Evolutionary conservation across 768 basidiomycete species (phyloP).

Genomic region (Crepidotus variabilis): DNA sequence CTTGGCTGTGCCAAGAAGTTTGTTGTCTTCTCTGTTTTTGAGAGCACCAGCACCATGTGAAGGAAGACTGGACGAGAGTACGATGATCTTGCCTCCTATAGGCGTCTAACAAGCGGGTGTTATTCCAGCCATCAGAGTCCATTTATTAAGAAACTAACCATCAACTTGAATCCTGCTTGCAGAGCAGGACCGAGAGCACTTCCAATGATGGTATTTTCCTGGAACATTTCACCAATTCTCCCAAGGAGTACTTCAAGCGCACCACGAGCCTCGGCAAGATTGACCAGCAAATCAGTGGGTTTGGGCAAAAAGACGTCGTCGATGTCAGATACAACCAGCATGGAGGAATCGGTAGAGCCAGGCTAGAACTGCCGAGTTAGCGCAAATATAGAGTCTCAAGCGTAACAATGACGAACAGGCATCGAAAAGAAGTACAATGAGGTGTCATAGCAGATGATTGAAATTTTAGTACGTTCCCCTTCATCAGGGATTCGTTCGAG

Average conservation of each 20-base stretch:
- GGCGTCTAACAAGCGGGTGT: conserved; percentile 49
- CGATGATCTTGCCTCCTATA: conserved; percentile 93
- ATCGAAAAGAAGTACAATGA: conserved; percentile 97
- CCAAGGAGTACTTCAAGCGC: conserved; percentile 80
- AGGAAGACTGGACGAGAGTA: conserved; percentile 82
- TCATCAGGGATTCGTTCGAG: conserved; percentile 95
- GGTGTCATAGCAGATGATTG: conserved; percentile 88
- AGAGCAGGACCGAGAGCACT: conserved; percentile 93
- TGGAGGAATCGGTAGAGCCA: conserved; percentile 73
- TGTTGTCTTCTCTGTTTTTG: conserved; percentile 96
- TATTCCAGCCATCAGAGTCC: not conserved
- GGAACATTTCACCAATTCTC: conserved; percentile 93
- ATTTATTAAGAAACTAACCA: conserved; percentile 43
- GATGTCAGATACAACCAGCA: conserved; percentile 96
- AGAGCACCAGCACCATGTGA: conserved; percentile 86
- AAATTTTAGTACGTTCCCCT: conserved; percentile 87
- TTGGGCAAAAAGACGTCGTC: conserved; percentile 98
- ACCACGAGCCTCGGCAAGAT: conserved; percentile 79
- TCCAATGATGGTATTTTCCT: conserved; percentile 90
- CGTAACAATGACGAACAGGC: conserved; percentile 48
- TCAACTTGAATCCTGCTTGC: conserved; percentile 94
- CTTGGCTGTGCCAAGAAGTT: conserved; percentile 92
- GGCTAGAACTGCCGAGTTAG: conserved; percentile 34
- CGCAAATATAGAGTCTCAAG: not conserved
- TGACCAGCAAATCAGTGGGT: conserved; percentile 94